Evolutionary conservation across 2,329 filamentous ascomycete genomes (phyloP).

Genomic region (Paraconiothyrium sp.): DNA sequence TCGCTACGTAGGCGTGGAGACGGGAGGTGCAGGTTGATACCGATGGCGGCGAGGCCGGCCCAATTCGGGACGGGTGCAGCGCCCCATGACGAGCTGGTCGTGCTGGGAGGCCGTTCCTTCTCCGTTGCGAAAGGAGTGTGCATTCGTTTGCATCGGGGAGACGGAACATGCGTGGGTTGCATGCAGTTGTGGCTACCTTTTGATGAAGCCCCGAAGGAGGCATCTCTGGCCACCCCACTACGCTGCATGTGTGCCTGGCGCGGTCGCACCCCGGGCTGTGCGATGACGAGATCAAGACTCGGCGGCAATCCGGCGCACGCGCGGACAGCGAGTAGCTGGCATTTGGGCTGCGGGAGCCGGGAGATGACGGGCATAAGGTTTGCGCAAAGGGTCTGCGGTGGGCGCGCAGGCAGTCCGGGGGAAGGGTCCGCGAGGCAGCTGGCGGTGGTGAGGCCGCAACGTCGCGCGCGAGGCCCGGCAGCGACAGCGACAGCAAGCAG

Average conservation of each 20-base stretch:
- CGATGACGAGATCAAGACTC: slow-evolving; percentile 39
- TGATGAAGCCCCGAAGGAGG: slow-evolving; percentile 22
- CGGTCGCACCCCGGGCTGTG: slow-evolving; percentile 10
- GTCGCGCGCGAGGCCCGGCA: not conserved
- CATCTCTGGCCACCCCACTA: slow-evolving; percentile 17
- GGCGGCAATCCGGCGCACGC: slow-evolving; percentile 39
- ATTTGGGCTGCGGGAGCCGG: slow-evolving; percentile 46
- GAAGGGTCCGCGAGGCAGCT: not conserved
- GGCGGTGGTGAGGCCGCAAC: not conserved
- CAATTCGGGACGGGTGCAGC: slow-evolving; percentile 19
- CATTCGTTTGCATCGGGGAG: slow-evolving; percentile 39
- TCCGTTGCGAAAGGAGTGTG: slow-evolving; percentile 21
- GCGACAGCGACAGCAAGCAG: not conserved
- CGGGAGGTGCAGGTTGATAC: slow-evolving; percentile 4
- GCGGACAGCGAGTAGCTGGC: slow-evolving; percentile 31
- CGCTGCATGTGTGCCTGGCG: slow-evolving; percentile 20
- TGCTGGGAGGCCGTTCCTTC: slow-evolving; percentile 29
- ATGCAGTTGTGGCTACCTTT: slow-evolving; percentile 29
- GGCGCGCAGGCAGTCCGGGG: slow-evolving; percentile 33
- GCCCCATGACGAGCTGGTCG: slow-evolving; percentile 31
- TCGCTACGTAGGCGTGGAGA: slow-evolving; percentile 22
- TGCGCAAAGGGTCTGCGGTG: slow-evolving; percentile 38
- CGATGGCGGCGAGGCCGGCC: slow-evolving; percentile 26
- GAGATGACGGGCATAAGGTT: slow-evolving; percentile 52
- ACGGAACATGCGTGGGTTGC: slow-evolving; percentile 36